Evolutionary conservation across 129 eudicot genomes (phyloP).

Genomic region (Heracleum sosnowskyi): DNA sequence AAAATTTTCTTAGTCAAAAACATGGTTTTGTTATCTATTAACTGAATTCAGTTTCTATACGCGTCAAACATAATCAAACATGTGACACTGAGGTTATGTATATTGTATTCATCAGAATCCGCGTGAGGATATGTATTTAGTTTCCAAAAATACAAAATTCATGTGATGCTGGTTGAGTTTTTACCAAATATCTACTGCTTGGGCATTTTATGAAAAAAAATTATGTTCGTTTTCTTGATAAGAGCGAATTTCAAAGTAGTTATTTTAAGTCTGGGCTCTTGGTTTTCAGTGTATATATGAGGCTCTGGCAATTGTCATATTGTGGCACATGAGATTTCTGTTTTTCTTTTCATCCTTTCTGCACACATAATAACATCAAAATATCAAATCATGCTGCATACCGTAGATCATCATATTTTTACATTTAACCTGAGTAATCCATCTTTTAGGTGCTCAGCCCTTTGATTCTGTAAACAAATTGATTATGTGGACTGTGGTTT

Average conservation of each 20-base stretch:
- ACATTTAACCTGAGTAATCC: neutral
- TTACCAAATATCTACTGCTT: neutral
- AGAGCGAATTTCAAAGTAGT: too few species aligned
- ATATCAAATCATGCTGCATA: neutral
- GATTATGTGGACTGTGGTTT: slow-evolving; percentile 7
- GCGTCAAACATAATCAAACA: neutral
- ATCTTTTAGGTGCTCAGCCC: neutral
- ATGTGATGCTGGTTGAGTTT: neutral
- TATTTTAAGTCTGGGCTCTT: too few species aligned
- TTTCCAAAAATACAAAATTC: neutral
- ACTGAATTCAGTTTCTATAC: neutral
- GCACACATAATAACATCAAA: neutral
- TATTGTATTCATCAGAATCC: too few species aligned
- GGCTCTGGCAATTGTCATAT: neutral
- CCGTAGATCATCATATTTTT: neutral
- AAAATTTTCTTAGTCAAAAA: neutral
- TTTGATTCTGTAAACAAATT: neutral
- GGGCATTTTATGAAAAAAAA: too few species aligned
- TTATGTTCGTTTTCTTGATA: too few species aligned
- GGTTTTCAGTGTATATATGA: too few species aligned
- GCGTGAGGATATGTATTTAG: too few species aligned
- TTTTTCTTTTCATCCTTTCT: neutral
- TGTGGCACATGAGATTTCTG: neutral
- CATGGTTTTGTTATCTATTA: neutral
- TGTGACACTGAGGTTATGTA: neutral